Evolutionary conservation across 2,329 filamentous ascomycete genomes (phyloP), one percentile per base, ranked within the genome.

Genomic region (Aspergillus persii): DNA sequence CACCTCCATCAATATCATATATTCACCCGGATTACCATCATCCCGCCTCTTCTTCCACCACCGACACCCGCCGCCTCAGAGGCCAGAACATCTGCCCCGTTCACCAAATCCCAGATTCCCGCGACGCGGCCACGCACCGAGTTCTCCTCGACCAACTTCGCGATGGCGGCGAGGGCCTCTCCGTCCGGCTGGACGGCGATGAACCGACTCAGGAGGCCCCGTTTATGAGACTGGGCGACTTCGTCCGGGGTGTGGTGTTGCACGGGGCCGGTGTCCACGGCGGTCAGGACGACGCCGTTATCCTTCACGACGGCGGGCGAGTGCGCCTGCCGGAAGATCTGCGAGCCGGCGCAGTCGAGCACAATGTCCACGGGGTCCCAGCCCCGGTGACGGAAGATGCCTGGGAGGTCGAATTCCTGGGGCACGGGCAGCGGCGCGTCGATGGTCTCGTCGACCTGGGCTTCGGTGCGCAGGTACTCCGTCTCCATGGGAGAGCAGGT

Each of bases 301-400:
- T 76, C 69, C 48, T 69, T 69, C 11, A 78, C 68, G 4, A 77
- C 69, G 26, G 66, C 56, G 0, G 69, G 63, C 3, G 67, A 69
- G 64, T 76, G 72, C 15, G 69, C 69, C 49, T 75, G 70, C n/a
- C 60, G 67, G 58, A 76, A 71, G 44, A 71, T 70, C 33, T 69
- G 61, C 3, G 67, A 66, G 31, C 74, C 75, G 11, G 70, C 65
- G 56, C 75, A 78, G 54, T 79, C 77, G 27, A 79, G 61, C 8
- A 79, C 74, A 7, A 79, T 60, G 63, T 79, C 76, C 8, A 78
- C 75, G 0, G 76, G 73, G 0, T 60, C 58, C 70, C 73, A 77
- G 9, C 62, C 62, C 3, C 67, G 69, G 5, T 65, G 53, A 8
- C 64, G 65, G 66, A 77, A 78, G 26, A 66, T 64, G 26, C 60